Evolutionary conservation across 2,329 filamentous ascomycete genomes (phyloP).

Genomic region (Trichothecium sympodiale): DNA sequence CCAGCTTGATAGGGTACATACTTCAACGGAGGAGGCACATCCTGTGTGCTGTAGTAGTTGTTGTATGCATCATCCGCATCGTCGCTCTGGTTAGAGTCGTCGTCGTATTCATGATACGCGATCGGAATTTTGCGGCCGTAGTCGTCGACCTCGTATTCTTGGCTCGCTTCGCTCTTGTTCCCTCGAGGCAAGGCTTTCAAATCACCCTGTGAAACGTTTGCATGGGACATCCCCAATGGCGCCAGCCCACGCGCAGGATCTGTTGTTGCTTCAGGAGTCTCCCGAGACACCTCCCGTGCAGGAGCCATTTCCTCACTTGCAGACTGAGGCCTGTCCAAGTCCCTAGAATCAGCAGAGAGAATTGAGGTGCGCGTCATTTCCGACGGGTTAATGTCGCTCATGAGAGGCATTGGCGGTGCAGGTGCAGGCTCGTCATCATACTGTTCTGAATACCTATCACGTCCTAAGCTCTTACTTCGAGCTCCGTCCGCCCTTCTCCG

Average conservation of each 20-base stretch:
- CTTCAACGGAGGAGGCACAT: constrained; percentile 51
- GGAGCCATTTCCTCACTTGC: constrained; percentile 51
- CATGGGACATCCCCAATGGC: constrained; percentile 56
- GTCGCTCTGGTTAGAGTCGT: constrained; percentile 25
- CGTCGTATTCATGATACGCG: constrained; percentile 19
- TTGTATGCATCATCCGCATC: constrained; percentile 23
- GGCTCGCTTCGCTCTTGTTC: constrained; percentile 26
- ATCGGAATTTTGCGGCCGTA: constrained; percentile 29
- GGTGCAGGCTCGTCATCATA: constrained; percentile 43
- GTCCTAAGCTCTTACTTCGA: constrained; percentile 30
- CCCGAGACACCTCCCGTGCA: constrained; percentile 41
- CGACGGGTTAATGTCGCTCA: constrained; percentile 76
- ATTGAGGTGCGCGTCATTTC: constrained; percentile 84
- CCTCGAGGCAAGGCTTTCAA: constrained; percentile 41
- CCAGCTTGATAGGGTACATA: constrained; percentile 61
- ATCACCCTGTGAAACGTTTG: constrained; percentile 49
- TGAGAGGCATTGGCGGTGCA: constrained; percentile 71
- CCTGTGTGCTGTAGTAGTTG: constrained; percentile 46
- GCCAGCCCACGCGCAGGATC: constrained; percentile 36
- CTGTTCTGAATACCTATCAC: constrained; percentile 35
- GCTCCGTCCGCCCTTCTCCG: constrained; percentile 40
- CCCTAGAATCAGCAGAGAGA: constrained; percentile 58
- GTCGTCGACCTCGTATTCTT: constrained; percentile 38
- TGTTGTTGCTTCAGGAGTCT: constrained; percentile 6
- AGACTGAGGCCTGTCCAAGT: constrained; percentile 52